These are phyloP conservation scores for Kluyveromyces nonfermentans DNA, from an alignment of 805 yeast species.

Conservation along the genomic window DNA sequence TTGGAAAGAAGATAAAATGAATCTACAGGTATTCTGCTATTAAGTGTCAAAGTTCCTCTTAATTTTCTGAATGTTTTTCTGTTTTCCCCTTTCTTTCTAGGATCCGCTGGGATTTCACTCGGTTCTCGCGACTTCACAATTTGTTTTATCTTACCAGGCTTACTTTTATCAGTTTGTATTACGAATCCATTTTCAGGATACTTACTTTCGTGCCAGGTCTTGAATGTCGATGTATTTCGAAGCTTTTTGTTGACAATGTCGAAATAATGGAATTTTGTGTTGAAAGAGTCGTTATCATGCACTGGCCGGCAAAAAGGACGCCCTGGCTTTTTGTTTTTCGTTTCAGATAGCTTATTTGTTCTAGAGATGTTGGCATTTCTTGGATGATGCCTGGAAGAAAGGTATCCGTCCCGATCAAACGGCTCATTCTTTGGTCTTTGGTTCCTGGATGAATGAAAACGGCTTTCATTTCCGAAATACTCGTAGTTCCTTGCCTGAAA, in stretches of 20 bases:
- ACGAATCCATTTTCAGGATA: conserved; percentile 22
- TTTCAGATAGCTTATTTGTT: neutral
- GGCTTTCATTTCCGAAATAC: neutral
- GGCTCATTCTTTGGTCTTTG: neutral
- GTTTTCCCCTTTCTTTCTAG: conserved; percentile 10
- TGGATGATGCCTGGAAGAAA: neutral
- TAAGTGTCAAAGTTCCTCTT: conserved; percentile 9
- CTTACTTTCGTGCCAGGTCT: conserved; percentile 18
- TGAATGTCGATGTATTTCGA: conserved; percentile 17
- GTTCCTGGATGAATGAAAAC: neutral
- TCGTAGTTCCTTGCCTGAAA: neutral
- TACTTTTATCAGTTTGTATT: conserved; percentile 9
- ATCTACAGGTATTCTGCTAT: conserved; percentile 43
- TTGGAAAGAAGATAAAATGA: conserved; percentile 64
- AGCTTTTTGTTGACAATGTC: conserved; percentile 17
- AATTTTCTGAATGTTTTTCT: conserved; percentile 10
- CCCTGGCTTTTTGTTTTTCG: neutral
- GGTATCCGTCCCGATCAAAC: neutral
- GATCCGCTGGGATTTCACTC: conserved; percentile 16
- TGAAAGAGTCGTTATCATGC: conserved; percentile 17
- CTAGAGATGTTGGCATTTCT: neutral
- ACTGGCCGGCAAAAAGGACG: neutral
- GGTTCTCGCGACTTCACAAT: conserved; percentile 16
- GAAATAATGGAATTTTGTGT: conserved; percentile 24
- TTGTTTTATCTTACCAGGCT: conserved; percentile 10